phyloP scores from a whole-genome alignment of 1,139 yeast species.

The Nakaseomyces sp. region DNA sequence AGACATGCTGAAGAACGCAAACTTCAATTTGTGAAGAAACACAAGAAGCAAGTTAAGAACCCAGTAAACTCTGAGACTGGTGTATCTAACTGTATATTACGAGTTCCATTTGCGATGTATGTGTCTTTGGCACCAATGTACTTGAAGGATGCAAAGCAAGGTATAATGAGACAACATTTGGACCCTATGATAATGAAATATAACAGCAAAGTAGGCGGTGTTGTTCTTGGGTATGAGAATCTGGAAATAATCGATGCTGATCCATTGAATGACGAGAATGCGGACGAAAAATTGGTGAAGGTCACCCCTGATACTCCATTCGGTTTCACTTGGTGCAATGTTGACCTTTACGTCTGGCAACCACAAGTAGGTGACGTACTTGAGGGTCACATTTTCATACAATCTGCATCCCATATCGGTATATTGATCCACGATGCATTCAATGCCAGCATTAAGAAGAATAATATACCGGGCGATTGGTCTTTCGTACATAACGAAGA shows the following conservation, averaged over 20 bases:
- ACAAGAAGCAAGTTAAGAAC: constrained; percentile 23
- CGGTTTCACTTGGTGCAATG: constrained; percentile 76
- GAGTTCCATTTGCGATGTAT: constrained; percentile 55
- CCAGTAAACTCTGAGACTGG: constrained; percentile 25
- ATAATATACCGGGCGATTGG: constrained; percentile 78
- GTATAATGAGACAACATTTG: constrained; percentile 77
- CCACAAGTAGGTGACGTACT: constrained; percentile 77
- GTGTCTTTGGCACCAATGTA: constrained; percentile 82
- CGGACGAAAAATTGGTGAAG: constrained; percentile 47
- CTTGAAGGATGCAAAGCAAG: constrained; percentile 58
- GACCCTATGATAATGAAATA: constrained; percentile 86
- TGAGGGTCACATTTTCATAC: constrained; percentile 85
- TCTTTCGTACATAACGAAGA: constrained; percentile 64
- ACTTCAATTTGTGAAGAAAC: constrained; percentile 22
- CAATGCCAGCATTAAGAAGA: constrained; percentile 85
- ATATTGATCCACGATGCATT: constrained; percentile 84
- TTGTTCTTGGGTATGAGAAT: constrained; percentile 70
- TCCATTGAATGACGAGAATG: constrained; percentile 26
- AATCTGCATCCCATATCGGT: constrained; percentile 92
- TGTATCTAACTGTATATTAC: constrained; percentile 28
- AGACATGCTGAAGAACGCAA: not conserved
- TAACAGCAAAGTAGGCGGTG: constrained; percentile 65
- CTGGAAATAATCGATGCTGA: constrained; percentile 40
- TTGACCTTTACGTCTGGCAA: constrained; percentile 81
- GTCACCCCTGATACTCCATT: constrained; percentile 79